Percentiles rank a stretch among this genome's conserved stretches.
Evolutionary conservation across 495 filamentous ascomycete genomes (phyloP).

Genomic region (Chaetomidium leptoderma): DNA sequence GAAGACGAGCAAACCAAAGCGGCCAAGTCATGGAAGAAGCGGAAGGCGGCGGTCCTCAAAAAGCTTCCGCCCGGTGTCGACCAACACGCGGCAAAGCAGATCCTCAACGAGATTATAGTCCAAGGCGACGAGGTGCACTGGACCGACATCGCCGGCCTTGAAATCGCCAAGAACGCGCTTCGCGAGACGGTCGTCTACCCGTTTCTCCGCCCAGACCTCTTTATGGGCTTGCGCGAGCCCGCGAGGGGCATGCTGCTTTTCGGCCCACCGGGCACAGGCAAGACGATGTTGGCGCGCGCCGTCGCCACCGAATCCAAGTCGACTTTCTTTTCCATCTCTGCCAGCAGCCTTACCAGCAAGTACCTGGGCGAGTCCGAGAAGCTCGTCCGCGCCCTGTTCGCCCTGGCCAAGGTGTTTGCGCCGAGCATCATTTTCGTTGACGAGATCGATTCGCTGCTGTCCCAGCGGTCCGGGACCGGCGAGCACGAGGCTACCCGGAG

Average conservation of each 20-base stretch:
- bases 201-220: slow-evolving; percentile 91
- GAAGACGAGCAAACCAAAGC: slow-evolving; percentile 34
- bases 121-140: slow-evolving; percentile 93
- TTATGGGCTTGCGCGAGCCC: slow-evolving; percentile 90
- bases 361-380: slow-evolving; percentile 97
- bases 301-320: slow-evolving; percentile 93
- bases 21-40: slow-evolving; percentile 48
- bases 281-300: slow-evolving; percentile 95
- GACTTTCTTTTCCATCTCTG: slow-evolving; percentile 96
- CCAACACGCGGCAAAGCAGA: slow-evolving; percentile 74
- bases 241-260: slow-evolving; percentile 95
- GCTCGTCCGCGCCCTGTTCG: slow-evolving; percentile 88
- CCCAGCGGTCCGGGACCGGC: slow-evolving; percentile 71
- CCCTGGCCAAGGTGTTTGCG: slow-evolving; percentile 80
- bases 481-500: slow-evolving; percentile 91
- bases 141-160: slow-evolving; percentile 89
- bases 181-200: slow-evolving; percentile 98
- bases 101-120: slow-evolving; percentile 94
- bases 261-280: slow-evolving; percentile 92
- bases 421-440: slow-evolving; percentile 99
- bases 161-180: slow-evolving; percentile 83
- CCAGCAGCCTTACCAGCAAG: slow-evolving; percentile 90
- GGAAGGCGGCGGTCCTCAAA: slow-evolving; percentile 57
- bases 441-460: slow-evolving; percentile 94
- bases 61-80: slow-evolving; percentile 79